These are phyloP conservation scores for Penicillium sp. DNA, from an alignment of 2,329 filamentous ascomycete species.

Conservation along the genomic window DNA sequence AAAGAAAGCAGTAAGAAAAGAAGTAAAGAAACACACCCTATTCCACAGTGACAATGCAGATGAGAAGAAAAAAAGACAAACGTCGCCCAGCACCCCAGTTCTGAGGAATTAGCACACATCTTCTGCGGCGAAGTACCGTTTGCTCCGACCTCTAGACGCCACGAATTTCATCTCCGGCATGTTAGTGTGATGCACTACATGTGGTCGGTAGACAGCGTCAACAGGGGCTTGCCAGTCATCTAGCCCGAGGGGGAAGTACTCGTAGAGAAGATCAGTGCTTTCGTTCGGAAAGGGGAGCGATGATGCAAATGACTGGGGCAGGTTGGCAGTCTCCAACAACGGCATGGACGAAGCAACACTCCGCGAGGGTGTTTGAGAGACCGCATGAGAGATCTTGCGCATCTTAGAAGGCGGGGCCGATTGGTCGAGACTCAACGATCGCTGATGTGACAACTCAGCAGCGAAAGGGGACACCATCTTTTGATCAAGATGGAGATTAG, in stretches of 20 bases:
- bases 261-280: slow-evolving; percentile 80
- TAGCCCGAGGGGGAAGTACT: slow-evolving; percentile 88
- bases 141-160: slow-evolving; percentile 63
- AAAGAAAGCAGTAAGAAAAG: slow-evolving; percentile 7
- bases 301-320: slow-evolving; percentile 55
- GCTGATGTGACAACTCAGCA: slow-evolving; percentile 29
- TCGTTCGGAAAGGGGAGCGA: slow-evolving; percentile 54
- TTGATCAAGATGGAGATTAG: slow-evolving; percentile 17
- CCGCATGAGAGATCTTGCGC: slow-evolving; percentile 36
- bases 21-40: slow-evolving; percentile 4
- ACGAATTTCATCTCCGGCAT: slow-evolving; percentile 70
- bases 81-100: background rate
- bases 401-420: slow-evolving; percentile 40
- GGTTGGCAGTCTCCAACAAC: slow-evolving; percentile 30
- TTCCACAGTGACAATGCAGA: slow-evolving; percentile 21
- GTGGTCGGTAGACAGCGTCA: slow-evolving; percentile 84
- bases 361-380: slow-evolving; percentile 30
- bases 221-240: slow-evolving; percentile 92
- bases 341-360: slow-evolving; percentile 35
- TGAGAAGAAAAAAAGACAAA: slow-evolving; percentile 11
- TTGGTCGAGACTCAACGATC: slow-evolving; percentile 25
- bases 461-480: slow-evolving; percentile 24
- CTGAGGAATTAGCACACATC: slow-evolving; percentile 33
- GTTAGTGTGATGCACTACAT: slow-evolving; percentile 85
- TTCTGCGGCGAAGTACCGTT: slow-evolving; percentile 70